A percentile compares a stretch with the other conserved stretches of the same genome.
Conservation (phyloP, 345 rosid genomes). For the Lagerstroemia speciosa region DNA sequence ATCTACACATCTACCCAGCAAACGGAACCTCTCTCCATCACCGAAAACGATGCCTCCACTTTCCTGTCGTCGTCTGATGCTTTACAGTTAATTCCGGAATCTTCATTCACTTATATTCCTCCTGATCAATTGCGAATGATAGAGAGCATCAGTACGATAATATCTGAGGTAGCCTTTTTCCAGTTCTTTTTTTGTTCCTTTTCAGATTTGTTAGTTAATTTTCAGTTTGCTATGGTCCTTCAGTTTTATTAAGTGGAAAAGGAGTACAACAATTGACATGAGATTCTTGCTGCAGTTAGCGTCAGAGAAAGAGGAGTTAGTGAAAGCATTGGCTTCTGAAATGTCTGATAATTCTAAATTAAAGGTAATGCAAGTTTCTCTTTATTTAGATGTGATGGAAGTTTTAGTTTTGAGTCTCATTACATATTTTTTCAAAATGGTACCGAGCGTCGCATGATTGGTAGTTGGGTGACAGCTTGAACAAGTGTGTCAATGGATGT, state of each 20-base stretch:
- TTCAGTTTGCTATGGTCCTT: background rate
- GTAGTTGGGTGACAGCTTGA: background rate
- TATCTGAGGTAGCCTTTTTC: constrained; percentile 58
- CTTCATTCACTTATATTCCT: constrained; percentile 54
- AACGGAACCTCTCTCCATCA: constrained; percentile 20
- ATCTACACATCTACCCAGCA: constrained; percentile 34
- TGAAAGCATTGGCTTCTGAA: constrained; percentile 65
- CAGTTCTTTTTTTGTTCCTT: background rate
- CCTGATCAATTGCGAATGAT: constrained; percentile 71
- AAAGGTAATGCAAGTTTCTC: constrained; percentile 38
- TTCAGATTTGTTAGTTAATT: background rate
- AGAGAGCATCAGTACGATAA: constrained; percentile 53
- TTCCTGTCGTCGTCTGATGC: constrained; percentile 28
- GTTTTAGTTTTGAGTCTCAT: background rate
- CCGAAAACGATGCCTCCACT: constrained; percentile 31
- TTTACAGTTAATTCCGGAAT: constrained; percentile 39
- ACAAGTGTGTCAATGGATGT: background rate
- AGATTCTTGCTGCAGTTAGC: constrained; percentile 49
- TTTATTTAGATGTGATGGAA: background rate
- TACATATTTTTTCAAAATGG: background rate
- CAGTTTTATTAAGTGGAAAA: background rate
- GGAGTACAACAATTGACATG: background rate
- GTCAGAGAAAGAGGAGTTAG: constrained; percentile 79
- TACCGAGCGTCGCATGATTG: background rate
- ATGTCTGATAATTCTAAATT: constrained; percentile 59